Percentiles rank a stretch among this genome's conserved stretches.
Conservation (phyloP, 2,329 filamentous ascomycete genomes). For the Sclerotinia glacialis region DNA sequence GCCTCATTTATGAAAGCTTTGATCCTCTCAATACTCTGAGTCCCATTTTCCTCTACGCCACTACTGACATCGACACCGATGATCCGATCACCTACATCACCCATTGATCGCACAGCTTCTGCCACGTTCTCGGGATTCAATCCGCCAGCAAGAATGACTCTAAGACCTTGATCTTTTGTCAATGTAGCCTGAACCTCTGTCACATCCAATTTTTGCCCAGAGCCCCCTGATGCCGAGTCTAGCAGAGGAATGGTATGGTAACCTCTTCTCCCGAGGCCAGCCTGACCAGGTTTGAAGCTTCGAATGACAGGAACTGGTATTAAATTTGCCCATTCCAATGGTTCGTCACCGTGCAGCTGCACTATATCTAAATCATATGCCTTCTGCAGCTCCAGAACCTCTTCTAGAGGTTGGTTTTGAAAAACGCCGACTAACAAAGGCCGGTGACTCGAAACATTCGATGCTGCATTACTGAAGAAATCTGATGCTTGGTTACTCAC, state of each 20-base stretch:
- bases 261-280: slow-evolving; percentile 63
- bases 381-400: slow-evolving; percentile 75
- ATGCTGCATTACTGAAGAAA: slow-evolving; percentile 64
- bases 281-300: slow-evolving; percentile 71
- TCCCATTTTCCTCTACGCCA: slow-evolving; percentile 81
- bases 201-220: slow-evolving; percentile 74
- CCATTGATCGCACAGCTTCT: slow-evolving; percentile 61
- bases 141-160: slow-evolving; percentile 81
- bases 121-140: slow-evolving; percentile 76
- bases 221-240: slow-evolving; percentile 80
- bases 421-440: slow-evolving; percentile 91
- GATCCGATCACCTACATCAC: slow-evolving; percentile 59
- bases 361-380: slow-evolving; percentile 80
- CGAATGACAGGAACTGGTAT: slow-evolving; percentile 91
- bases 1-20: slow-evolving; percentile 72
- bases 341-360: slow-evolving; percentile 89
- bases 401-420: slow-evolving; percentile 80
- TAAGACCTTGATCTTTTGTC: slow-evolving; percentile 64
- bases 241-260: slow-evolving; percentile 82
- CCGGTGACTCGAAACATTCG: slow-evolving; percentile 52
- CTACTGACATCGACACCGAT: slow-evolving; percentile 90
- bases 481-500: slow-evolving; percentile 49
- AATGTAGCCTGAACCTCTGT: slow-evolving; percentile 66
- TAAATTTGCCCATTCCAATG: slow-evolving; percentile 83
- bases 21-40: slow-evolving; percentile 80